Conservation (phyloP, 306 rosid genomes). For the Rubus idaeus region DNA sequence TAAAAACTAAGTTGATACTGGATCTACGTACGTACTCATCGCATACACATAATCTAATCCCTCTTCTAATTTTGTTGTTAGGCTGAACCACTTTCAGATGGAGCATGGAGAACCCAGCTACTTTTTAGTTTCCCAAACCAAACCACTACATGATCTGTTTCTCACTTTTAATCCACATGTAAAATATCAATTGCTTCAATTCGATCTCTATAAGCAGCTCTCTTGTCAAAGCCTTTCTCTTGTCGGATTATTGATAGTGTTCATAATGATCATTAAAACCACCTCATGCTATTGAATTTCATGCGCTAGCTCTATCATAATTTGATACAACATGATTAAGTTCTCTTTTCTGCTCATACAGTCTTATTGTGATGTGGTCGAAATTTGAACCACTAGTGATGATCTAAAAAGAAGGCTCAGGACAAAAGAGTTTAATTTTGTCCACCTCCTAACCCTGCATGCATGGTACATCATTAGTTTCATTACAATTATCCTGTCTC, state of each 20-base stretch:
- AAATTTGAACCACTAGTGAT: neutral
- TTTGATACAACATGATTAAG: neutral
- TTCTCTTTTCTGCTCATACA: neutral
- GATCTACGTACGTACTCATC: too few species aligned
- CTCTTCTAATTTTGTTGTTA: neutral
- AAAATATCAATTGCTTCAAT: neutral
- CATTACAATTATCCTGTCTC: neutral
- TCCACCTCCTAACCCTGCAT: constrained; percentile 1
- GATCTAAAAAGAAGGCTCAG: neutral
- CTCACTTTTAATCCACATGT: constrained; percentile 1
- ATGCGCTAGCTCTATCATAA: too few species aligned
- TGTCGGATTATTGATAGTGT: neutral
- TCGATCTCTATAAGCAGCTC: neutral
- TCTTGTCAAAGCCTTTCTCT: neutral
- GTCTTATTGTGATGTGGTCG: neutral
- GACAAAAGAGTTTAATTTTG: neutral
- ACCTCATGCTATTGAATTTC: neutral
- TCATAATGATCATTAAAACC: neutral
- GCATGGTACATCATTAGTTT: neutral
- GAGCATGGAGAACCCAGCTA: neutral
- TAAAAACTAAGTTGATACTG: too few species aligned
- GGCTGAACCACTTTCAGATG: constrained; percentile 12
- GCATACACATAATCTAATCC: neutral
- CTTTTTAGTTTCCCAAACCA: constrained; percentile 7
- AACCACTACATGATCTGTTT: neutral